Conservation (phyloP, 495 filamentous ascomycete species). For the Penicillium daleae region DNA sequence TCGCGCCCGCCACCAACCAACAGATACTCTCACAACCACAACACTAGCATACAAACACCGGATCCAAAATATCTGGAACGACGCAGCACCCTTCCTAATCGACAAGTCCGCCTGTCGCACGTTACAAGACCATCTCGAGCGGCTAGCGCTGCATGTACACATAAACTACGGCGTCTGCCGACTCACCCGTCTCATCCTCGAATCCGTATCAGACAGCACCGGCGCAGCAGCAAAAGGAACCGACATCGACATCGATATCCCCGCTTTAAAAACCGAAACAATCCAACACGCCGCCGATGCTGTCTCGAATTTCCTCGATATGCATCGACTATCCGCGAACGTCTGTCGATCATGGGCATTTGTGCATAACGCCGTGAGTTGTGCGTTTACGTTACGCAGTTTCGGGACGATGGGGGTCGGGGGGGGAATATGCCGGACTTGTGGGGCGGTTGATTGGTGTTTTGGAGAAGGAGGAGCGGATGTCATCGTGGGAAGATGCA, state of each 20-base stretch:
- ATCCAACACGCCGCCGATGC: neutral
- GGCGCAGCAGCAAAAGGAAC: no score
- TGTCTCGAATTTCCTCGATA: slow-evolving; percentile 8
- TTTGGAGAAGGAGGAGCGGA: slow-evolving; percentile 22
- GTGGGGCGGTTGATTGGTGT: slow-evolving; percentile 20
- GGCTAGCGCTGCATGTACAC: slow-evolving; percentile 43
- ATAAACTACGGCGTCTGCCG: slow-evolving; percentile 28
- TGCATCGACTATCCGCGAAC: slow-evolving; percentile 12
- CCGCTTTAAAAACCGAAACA: neutral
- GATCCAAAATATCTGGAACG: slow-evolving; percentile 43
- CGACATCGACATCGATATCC: neutral
- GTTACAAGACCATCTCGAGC: slow-evolving; percentile 50
- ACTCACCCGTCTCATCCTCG: slow-evolving; percentile 17
- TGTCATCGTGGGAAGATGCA: slow-evolving; percentile 29
- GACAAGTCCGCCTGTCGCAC: slow-evolving; percentile 44
- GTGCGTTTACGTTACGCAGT: slow-evolving; percentile 24
- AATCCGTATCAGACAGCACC: neutral
- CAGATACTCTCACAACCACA: neutral
- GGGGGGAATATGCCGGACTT: neutral
- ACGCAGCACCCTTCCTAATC: slow-evolving; percentile 46
- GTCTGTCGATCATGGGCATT: slow-evolving; percentile 27
- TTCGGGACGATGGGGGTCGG: neutral
- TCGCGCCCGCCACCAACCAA: no score
- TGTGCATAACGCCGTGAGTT: slow-evolving; percentile 32
- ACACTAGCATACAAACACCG: slow-evolving; percentile 43